Evolutionary conservation across 768 basidiomycete species (phyloP), one percentile per base, ranked within the genome.

Genomic region (Tricholoma flavovirens): DNA sequence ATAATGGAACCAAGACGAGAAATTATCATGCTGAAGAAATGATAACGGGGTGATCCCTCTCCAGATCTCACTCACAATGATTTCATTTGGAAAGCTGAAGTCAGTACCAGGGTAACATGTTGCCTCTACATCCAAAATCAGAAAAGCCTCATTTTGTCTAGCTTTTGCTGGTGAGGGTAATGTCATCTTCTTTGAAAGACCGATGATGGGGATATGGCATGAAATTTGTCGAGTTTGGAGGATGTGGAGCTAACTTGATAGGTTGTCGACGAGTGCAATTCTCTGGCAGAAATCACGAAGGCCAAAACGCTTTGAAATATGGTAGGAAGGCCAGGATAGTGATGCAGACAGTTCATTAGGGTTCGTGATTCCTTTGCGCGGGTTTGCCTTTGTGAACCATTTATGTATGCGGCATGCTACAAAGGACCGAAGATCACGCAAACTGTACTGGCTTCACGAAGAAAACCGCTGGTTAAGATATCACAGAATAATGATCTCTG

Each of bases 11-110:
- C 24, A 26, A 5, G 19, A 11, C 2, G 2, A 19, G 17, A 46
- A 30, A 19, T 14, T 57, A 32, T 48, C 42, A 26, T 15, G n/a
- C 30, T n/a, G 36, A 42, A 6, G 55, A 35, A 50, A 46, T 14
- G 9, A 32, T 17, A n/a, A n/a, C n/a, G n/a, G n/a, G n/a, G n/a
- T n/a, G n/a, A n/a, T n/a, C n/a, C 30, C 26, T 29, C 35, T 55
- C 24, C 5, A 26, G 24, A 26, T 26, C 53, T 46, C 57, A 45
- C 54, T 79, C 87, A 91, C 96, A 59, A 98, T 97, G 54, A 98
- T 94, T 73, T 98, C 96, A 70, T 97, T 97, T 2, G 95, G 90
- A 72, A 86, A 96, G 54, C 86, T 81, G 60, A 93, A 90, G 63
- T 79, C 78, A 32, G 83, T 78, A 35, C 86, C 88, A 62, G 68